phyloP scores from a whole-genome alignment of 768 basidiomycete genomes.

The Russula lepida region DNA sequence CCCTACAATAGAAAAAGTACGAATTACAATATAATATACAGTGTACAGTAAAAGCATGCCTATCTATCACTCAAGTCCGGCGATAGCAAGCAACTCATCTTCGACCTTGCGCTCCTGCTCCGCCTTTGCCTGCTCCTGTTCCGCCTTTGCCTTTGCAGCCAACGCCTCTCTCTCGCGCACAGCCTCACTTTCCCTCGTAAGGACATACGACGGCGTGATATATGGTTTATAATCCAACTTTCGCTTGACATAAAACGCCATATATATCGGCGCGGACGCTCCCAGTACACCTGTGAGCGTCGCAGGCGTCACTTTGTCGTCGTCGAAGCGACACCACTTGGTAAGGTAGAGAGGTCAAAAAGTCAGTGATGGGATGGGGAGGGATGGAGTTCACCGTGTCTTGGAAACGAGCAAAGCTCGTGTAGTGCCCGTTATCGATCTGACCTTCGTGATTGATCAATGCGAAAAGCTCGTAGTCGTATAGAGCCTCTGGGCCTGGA shows the following conservation, averaged over 20 bases:
- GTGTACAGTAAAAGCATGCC: neutral
- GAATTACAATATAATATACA: neutral
- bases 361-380: neutral
- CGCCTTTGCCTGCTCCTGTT: conserved; percentile 12
- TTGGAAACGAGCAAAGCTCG: conserved; percentile 73
- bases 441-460: conserved; percentile 94
- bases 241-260: conserved; percentile 93
- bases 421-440: conserved; percentile 93
- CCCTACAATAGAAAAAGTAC: neutral
- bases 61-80: neutral
- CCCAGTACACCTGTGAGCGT: conserved; percentile 57
- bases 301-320: conserved; percentile 79
- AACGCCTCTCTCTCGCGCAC: conserved; percentile 15
- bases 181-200: conserved; percentile 16
- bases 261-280: conserved; percentile 62
- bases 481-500: conserved; percentile 58
- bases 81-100: conserved; percentile 16
- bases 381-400: conserved; percentile 60
- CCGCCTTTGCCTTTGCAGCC: conserved; percentile 4
- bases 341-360: neutral
- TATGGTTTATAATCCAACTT: conserved; percentile 73
- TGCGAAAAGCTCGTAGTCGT: conserved; percentile 85
- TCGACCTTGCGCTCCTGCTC: conserved; percentile 18
- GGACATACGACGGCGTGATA: conserved; percentile 15
- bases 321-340: conserved; percentile 92